Evolutionary conservation across 139 green algal genomes (phyloP), one percentile per base, ranked within the genome.

Genomic region (Picochlorum costavermella): DNA sequence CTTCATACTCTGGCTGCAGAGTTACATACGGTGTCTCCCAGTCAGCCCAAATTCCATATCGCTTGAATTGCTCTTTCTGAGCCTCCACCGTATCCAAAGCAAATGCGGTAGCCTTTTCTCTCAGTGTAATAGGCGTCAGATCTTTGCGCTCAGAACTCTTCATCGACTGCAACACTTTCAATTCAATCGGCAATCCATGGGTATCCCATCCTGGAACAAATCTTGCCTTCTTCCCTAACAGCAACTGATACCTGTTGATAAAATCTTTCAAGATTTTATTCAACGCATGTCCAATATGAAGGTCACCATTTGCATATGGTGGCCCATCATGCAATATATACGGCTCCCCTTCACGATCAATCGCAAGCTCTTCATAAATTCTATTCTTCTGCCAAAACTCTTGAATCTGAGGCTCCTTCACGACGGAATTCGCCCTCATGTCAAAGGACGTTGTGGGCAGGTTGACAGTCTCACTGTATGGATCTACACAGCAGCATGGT

Each of bases 261-360:
- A 99, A 84, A 82, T 98, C 92, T 76, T 99, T 99, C 23, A 99
- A 75, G 55, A 97, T 86, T 64, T 99, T 99, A 83, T 99, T 99
- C 26, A 99, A 79, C 1, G 94, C 94, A 71, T 99, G 94, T 14
- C 94, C 92, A 50, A 96, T 95, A 84, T 98, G 92, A 28, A 97
- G 81, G 74, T 96, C 88, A 23, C 94, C 94, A 77, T 99, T 99
- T 55, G 94, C 94, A 61, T 99, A 99, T 2, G 94, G 94, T 6
- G 94, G 94, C 3, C 94, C 94, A 73, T 99, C 94, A 69, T 99
- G 94, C 51, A 99, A 83, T 20, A 86, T 96, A 80, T 92, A 99
- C 1, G 68, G 31, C 17, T 82, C 80, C 70, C 80, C 84, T 0
- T 63, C 50, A 55, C 75, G 75, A 20, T 63, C 20, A 29, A 76